phyloP scores from a whole-genome alignment of 177 flowering plant species.

The Vitis hybrid region DNA sequence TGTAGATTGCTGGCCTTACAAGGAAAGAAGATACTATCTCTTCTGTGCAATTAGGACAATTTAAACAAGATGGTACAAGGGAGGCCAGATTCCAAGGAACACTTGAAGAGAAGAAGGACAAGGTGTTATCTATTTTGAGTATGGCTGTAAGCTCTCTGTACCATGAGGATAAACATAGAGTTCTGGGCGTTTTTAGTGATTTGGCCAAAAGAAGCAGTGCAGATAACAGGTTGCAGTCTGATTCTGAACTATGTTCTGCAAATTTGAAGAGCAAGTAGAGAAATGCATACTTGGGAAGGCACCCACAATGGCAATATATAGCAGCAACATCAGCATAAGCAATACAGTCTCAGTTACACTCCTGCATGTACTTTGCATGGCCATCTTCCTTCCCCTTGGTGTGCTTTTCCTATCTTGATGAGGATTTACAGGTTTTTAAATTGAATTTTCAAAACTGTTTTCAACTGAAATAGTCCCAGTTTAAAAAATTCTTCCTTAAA shows the following conservation, averaged over 20 bases:
- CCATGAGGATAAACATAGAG: conserved; percentile 52
- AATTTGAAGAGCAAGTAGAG: conserved; percentile 84
- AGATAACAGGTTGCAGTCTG: conserved; percentile 26
- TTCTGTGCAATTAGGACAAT: conserved; percentile 27
- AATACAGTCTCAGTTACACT: no score
- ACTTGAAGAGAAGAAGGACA: conserved; percentile 60
- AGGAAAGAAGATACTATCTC: conserved; percentile 49
- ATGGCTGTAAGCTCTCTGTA: conserved; percentile 54
- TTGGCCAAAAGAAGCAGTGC: conserved; percentile 19
- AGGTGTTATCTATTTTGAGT: conserved; percentile 45
- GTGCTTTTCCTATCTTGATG: no score
- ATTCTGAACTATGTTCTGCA: conserved; percentile 43
- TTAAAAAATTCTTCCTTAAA: no score
- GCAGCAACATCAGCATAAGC: no score
- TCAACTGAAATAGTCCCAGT: no score
- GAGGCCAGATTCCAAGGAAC: conserved; percentile 32
- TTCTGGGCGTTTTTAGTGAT: conserved; percentile 42
- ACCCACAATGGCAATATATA: no score
- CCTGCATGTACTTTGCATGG: no score
- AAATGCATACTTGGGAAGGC: conserved; percentile 51
- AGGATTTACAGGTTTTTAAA: no score
- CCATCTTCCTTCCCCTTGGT: no score
- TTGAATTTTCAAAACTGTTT: no score
- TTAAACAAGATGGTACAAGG: conserved; percentile 30
- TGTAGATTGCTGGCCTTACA: conserved; percentile 54